Percentiles rank a stretch among this genome's conserved stretches.
Conservation (phyloP, 177 flowering plant species). For the Telopea speciosissima region DNA sequence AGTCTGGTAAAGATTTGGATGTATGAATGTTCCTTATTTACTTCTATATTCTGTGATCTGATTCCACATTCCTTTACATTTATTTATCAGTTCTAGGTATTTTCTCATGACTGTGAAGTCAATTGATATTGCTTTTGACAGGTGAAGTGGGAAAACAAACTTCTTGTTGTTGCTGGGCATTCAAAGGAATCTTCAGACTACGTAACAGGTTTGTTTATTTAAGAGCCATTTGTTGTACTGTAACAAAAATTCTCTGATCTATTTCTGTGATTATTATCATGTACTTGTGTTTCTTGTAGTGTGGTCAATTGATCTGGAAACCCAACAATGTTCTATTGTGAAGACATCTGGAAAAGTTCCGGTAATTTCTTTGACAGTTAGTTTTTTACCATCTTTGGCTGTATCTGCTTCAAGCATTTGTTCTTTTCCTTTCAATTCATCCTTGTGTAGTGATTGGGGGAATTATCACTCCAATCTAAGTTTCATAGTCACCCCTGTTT, state of each 20-base stretch:
- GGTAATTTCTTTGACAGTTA: slow-evolving; percentile 31
- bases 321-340: slow-evolving; percentile 43
- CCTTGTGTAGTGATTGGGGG: background rate
- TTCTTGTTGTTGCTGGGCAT: slow-evolving; percentile 66
- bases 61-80: background rate
- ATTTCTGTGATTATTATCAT: slow-evolving; percentile 7
- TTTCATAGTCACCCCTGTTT: background rate
- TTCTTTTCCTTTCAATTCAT: background rate
- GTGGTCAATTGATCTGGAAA: slow-evolving; percentile 59
- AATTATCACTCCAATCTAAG: background rate
- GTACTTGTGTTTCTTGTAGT: slow-evolving; percentile 42
- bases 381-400: background rate
- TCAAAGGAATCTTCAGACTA: slow-evolving; percentile 41
- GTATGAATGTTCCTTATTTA: background rate
- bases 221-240: background rate
- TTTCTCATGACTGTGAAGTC: background rate
- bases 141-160: slow-evolving; percentile 73
- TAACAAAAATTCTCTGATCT: slow-evolving; percentile 6
- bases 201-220: slow-evolving; percentile 47
- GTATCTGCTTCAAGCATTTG: background rate
- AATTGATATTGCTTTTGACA: slow-evolving; percentile 22
- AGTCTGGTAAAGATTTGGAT: slow-evolving; percentile 46
- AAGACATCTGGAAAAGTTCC: slow-evolving; percentile 77
- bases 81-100: background rate
- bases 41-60: background rate